These are phyloP conservation scores for Berberis vulgaris DNA, from an alignment of 164 flowering plant genomes.

Conservation along the genomic window DNA sequence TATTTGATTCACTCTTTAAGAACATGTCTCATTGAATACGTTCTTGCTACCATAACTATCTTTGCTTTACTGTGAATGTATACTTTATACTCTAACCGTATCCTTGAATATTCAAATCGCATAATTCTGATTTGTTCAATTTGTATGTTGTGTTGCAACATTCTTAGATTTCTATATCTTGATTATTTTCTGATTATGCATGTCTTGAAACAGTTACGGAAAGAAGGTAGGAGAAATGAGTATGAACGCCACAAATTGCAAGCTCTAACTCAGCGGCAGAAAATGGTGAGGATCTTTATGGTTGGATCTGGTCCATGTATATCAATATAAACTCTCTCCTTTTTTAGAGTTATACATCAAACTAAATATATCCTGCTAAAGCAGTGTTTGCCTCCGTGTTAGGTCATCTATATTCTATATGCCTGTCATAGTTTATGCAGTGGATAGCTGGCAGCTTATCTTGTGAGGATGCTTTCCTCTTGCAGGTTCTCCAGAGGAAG, in stretches of 20 bases:
- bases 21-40: too few species aligned
- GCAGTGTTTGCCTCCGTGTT: too few species aligned
- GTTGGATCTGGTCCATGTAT: neutral
- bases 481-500: slow-evolving; percentile 95
- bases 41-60: too few species aligned
- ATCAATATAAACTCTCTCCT: too few species aligned
- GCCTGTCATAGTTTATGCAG: neutral
- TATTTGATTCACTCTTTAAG: too few species aligned
- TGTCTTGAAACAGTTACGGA: slow-evolving; percentile 51
- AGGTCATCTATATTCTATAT: neutral
- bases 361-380: too few species aligned
- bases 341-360: too few species aligned
- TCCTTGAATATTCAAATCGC: too few species aligned
- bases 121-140: too few species aligned
- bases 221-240: slow-evolving; percentile 94
- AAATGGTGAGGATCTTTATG: slow-evolving; percentile 50
- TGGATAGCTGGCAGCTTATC: neutral
- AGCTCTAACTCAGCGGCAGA: slow-evolving; percentile 94
- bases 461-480: slow-evolving; percentile 2
- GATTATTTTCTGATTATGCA: neutral
- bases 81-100: too few species aligned
- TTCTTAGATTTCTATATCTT: neutral
- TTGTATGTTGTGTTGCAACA: too few species aligned
- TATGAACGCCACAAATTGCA: slow-evolving; percentile 94
- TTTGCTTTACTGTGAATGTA: too few species aligned